phyloP scores from a whole-genome alignment of 2,329 filamentous ascomycete species.

The Cladosporium sp. region DNA sequence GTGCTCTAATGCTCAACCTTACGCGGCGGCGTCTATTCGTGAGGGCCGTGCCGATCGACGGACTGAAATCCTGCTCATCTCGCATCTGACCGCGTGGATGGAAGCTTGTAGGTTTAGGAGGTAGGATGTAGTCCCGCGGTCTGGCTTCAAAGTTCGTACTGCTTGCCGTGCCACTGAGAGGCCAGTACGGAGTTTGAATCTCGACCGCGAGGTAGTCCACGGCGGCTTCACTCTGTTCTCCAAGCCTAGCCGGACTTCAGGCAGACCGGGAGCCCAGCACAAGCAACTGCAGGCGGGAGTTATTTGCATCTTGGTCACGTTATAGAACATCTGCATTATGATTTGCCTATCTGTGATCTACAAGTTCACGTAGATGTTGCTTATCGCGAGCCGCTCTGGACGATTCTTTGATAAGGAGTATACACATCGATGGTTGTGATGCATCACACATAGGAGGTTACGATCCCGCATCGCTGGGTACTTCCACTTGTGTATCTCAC shows the following conservation, averaged over 20 bases:
- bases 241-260: neutral
- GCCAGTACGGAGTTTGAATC: too few species aligned
- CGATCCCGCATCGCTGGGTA: neutral
- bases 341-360: neutral
- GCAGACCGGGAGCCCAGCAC: neutral
- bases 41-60: constrained; percentile 2
- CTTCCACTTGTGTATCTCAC: neutral
- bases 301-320: neutral
- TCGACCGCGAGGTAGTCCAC: too few species aligned
- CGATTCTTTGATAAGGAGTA: neutral
- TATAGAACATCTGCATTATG: neutral
- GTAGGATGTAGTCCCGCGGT: too few species aligned
- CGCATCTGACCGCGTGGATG: neutral
- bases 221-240: too few species aligned
- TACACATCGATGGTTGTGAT: neutral
- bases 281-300: neutral
- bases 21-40: neutral
- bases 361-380: neutral
- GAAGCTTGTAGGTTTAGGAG: neutral
- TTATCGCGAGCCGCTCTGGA: neutral
- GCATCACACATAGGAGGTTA: neutral
- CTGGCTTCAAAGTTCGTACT: too few species aligned
- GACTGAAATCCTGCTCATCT: constrained; percentile 3
- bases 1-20: constrained; percentile 5
- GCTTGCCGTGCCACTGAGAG: too few species aligned